These are phyloP conservation scores for Lagenaria siceraria DNA, from an alignment of 306 rosid genomes.

Conservation along the genomic window DNA sequence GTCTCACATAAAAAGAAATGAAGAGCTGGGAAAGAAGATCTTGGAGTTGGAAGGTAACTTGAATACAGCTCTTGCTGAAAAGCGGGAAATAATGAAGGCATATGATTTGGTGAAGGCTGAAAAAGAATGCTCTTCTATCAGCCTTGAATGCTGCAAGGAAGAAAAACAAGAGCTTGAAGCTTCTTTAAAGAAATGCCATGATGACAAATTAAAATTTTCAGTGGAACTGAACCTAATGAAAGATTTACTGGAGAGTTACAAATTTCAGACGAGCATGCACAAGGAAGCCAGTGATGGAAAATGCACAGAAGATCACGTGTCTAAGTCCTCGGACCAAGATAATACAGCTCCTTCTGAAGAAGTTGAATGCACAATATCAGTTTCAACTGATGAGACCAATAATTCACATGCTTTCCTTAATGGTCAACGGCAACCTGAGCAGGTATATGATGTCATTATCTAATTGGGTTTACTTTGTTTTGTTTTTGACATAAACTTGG, in stretches of 20 bases:
- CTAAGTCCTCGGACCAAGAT: conserved; percentile 10
- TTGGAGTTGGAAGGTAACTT: conserved; percentile 78
- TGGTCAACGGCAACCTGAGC: conserved; percentile 16
- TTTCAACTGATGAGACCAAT: conserved; percentile 25
- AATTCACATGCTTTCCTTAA: conserved; percentile 19
- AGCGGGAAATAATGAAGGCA: conserved; percentile 67
- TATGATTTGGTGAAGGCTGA: conserved; percentile 84
- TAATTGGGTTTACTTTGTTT: background rate
- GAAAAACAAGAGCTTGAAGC: conserved; percentile 84
- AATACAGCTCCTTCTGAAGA: conserved; percentile 22
- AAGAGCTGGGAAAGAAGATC: conserved; percentile 70
- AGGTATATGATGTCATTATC: conserved; percentile 31
- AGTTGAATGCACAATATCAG: conserved; percentile 16
- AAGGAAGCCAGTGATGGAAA: conserved; percentile 21
- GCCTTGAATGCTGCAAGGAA: conserved; percentile 94
- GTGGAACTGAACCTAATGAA: conserved; percentile 44
- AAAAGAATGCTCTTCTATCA: conserved; percentile 82
- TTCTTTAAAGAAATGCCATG: conserved; percentile 54
- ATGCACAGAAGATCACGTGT: conserved; percentile 12
- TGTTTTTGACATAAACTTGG: background rate
- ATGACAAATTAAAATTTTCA: conserved; percentile 59
- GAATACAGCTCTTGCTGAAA: conserved; percentile 60
- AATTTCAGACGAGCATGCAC: conserved; percentile 23
- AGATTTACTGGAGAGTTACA: conserved; percentile 34
- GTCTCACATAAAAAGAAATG: conserved; percentile 55